Evolutionary conservation across 371 early-diverging fungal species (phyloP).

Genomic region (Mucor velutinosus): DNA sequence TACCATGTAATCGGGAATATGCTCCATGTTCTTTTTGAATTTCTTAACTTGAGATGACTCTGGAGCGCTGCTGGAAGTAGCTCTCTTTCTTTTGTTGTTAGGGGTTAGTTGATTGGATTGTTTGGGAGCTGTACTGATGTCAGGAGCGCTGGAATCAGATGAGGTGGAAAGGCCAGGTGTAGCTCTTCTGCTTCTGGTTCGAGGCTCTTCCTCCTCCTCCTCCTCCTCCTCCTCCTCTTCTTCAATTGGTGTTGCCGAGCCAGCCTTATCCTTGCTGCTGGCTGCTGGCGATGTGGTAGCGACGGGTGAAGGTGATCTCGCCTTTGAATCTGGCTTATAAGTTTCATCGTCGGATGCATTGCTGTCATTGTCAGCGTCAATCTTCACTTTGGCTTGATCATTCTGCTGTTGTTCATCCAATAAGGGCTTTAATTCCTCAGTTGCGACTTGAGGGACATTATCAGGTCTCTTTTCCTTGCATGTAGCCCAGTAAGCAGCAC

Average conservation of each 20-base stretch:
- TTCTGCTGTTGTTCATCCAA: neutral
- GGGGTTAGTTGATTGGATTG: neutral
- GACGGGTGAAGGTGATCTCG: neutral
- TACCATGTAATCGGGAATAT: constrained; percentile 20
- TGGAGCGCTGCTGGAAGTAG: neutral
- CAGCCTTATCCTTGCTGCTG: neutral
- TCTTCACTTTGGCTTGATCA: neutral
- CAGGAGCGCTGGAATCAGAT: neutral
- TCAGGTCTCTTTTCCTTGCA: constrained; percentile 5
- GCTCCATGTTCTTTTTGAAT: neutral
- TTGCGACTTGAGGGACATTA: constrained; percentile 11
- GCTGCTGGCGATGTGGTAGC: neutral
- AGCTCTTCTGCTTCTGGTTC: too few relatives aligned
- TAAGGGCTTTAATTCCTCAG: neutral
- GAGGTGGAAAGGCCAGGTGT: too few relatives aligned
- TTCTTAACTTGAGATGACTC: neutral
- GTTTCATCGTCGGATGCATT: neutral
- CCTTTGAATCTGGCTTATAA: neutral
- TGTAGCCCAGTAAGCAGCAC: constrained; percentile 30
- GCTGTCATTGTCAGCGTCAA: neutral
- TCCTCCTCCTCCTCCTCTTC: neutral
- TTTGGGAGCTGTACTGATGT: neutral
- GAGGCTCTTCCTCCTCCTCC: neutral
- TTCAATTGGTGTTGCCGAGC: neutral
- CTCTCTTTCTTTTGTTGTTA: neutral